These are phyloP conservation scores for Epichloe festucae DNA, from an alignment of 2,329 filamentous ascomycete species.

Conservation along the genomic window DNA sequence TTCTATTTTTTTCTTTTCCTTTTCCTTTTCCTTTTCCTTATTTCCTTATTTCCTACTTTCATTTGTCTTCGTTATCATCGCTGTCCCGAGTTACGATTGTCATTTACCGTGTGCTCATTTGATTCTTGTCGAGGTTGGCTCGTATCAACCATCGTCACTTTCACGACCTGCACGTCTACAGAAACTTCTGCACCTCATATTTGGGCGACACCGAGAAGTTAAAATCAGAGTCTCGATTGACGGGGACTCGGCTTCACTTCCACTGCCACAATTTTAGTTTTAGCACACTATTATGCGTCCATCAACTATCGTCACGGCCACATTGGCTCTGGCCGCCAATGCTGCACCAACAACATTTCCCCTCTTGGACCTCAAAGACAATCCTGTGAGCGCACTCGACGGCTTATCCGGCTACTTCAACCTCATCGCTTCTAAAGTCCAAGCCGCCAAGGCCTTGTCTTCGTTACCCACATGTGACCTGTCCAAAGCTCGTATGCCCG, in stretches of 20 bases:
- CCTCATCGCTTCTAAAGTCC: slow-evolving; percentile 41
- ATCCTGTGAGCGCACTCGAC: slow-evolving; percentile 26
- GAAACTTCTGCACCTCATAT: neutral
- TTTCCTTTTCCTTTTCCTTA: slow-evolving; percentile 1
- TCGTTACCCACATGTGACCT: slow-evolving; percentile 39
- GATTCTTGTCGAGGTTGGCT: neutral
- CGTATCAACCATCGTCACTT: neutral
- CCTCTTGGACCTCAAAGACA: slow-evolving; percentile 22
- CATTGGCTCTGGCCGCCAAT: slow-evolving; percentile 31
- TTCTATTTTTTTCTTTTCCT: slow-evolving; percentile 1
- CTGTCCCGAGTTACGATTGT: neutral
- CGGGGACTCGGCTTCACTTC: neutral
- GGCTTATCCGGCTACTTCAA: slow-evolving; percentile 50
- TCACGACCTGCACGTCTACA: neutral
- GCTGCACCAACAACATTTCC: slow-evolving; percentile 31
- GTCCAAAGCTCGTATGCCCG: slow-evolving; percentile 36
- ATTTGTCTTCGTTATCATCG: slow-evolving; percentile 8
- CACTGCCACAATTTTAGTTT: neutral
- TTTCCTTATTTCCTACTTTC: slow-evolving; percentile 11
- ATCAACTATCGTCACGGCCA: slow-evolving; percentile 32
- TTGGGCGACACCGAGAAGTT: neutral
- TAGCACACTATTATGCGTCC: slow-evolving; percentile 38
- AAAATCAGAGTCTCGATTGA: neutral
- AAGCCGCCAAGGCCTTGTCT: slow-evolving; percentile 29
- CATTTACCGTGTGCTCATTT: neutral